phyloP scores from a whole-genome alignment of 2,329 filamentous ascomycete species.

The Ophiosphaerella narmari region DNA sequence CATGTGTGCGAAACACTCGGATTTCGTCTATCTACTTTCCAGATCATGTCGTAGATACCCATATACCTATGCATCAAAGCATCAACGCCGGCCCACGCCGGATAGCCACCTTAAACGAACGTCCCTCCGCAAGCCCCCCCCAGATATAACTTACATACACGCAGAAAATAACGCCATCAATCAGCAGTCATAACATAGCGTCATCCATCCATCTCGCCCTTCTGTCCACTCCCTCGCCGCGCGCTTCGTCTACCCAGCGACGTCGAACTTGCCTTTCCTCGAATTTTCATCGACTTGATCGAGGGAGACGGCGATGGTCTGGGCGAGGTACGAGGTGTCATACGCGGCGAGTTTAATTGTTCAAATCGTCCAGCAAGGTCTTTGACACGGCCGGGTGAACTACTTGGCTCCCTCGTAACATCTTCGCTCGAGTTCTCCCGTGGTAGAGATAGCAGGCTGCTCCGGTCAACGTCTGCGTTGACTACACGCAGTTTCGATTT shows the following conservation, averaged over 20 bases:
- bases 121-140: no score
- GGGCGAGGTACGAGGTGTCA: slow-evolving; percentile 15
- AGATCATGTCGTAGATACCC: no score
- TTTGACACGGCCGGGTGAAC: slow-evolving; percentile 31
- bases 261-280: slow-evolving; percentile 19
- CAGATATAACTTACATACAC: background rate
- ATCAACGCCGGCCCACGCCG: no score
- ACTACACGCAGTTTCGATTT: slow-evolving; percentile 86
- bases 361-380: slow-evolving; percentile 39
- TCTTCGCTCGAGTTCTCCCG: slow-evolving; percentile 19
- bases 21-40: no score
- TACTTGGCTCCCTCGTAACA: background rate
- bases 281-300: slow-evolving; percentile 33
- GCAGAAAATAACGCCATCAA: background rate
- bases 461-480: slow-evolving; percentile 57
- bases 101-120: no score
- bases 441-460: slow-evolving; percentile 33
- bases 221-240: slow-evolving; percentile 1
- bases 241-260: slow-evolving; percentile 14
- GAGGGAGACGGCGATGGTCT: slow-evolving; percentile 23
- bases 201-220: slow-evolving; percentile 8
- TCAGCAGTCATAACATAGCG: background rate
- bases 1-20: no score
- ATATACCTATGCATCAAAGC: no score
- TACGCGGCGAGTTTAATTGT: slow-evolving; percentile 20